Base-by-base conservation (phyloP, 1,284 basidiomycete species). In the Sphagnurus paluster region DNA sequence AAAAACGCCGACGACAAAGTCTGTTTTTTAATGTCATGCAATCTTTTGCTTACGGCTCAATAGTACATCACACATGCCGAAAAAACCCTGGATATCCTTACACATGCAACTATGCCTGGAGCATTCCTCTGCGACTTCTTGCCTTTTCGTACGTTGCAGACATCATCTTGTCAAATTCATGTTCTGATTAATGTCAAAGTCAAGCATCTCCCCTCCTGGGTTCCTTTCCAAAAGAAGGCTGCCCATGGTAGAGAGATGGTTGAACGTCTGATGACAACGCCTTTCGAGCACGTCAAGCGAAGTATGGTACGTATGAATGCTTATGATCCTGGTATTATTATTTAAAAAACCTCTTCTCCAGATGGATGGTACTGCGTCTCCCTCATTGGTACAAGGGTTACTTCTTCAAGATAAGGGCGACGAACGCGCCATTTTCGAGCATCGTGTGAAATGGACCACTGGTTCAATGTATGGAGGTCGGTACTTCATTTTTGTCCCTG, bases 391-490 rank as follows among this genome's bases (percentile, higher is more conserved):
- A 13, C 3, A 14, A 14, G 41, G 36, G 10, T 13, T 42, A 7
- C 39, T 42, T 21, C 11, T 14, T 4, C 3, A 14, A 3, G 30
- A 20, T 10, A 21, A 11, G 16, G 17, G 4, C 14, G 11, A 16
- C 14, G n/a, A n/a, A n/a, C n/a, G n/a, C n/a, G 6, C 28, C 8
- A 5, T 24, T 11, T 25, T 16, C 19, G 30, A 34, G 26, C 34
- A 28, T 10, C 2, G 10, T 11, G 42, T 44, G 3, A 36, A 39
- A 29, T 63, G 61, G 61, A 43, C 59, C 3, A 48, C 62, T 19
- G 61, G 56, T n/a, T 36, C 61, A 8, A 57, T 61, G 59, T 64
- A 60, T 46, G 57, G 53, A 16, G 62, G 62, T 62, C 35, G 28
- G 57, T n/a, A n/a, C n/a, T 38, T 29, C n/a, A 24, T 30, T 26